Evolutionary conservation across 345 rosid species (phyloP).

Genomic region (Hypericum androsaemum): DNA sequence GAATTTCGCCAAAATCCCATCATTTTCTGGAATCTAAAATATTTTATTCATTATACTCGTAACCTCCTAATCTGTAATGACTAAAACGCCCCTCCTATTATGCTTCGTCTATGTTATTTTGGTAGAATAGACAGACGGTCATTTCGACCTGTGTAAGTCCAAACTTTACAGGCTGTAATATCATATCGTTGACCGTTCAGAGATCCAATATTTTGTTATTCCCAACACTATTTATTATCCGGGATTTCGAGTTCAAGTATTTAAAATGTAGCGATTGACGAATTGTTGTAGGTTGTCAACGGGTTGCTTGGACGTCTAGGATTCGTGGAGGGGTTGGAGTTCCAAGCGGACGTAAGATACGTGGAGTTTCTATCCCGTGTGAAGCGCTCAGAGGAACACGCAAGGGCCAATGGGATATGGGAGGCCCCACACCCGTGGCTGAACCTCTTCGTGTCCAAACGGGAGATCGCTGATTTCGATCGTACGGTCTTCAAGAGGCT

Average conservation of each 20-base stretch:
- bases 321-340: constrained; percentile 38
- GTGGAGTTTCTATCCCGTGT: constrained; percentile 69
- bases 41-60: constrained; percentile 6
- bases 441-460: constrained; percentile 62
- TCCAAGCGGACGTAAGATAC: constrained; percentile 52
- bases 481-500: constrained; percentile 52
- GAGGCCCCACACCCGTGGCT: constrained; percentile 95
- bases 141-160: no score
- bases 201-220: no score
- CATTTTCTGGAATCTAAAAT: constrained; percentile 31
- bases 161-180: no score
- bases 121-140: no score
- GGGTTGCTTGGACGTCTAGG: constrained; percentile 46
- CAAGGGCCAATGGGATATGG: constrained; percentile 62
- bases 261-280: no score
- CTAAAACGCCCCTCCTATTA: constrained; percentile 21
- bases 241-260: no score
- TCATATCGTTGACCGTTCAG: no score
- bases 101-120: neutral
- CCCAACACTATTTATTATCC: no score
- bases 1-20: constrained; percentile 41
- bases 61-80: constrained; percentile 1
- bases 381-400: constrained; percentile 44
- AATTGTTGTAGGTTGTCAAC: constrained; percentile 28
- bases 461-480: constrained; percentile 51